Evolutionary conservation across 2,329 filamentous ascomycete species (phyloP), one percentile per base, ranked within the genome.

Genomic region (Colletotrichum tofieldiae): DNA sequence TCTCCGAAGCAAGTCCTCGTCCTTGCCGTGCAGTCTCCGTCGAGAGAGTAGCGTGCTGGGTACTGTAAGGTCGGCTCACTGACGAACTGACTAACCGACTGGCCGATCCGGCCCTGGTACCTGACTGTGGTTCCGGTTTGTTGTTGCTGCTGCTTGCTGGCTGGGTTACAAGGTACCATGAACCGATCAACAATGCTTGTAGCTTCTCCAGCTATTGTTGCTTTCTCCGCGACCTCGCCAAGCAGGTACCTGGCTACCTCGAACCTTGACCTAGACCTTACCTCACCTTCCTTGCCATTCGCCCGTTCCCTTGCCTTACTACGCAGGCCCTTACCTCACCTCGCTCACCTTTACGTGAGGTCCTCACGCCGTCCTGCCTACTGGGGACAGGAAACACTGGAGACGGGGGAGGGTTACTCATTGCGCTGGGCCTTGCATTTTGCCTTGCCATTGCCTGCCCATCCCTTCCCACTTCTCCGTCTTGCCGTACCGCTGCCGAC

Each of bases 121-220:
- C 61, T 64, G 39, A 26, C 20, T 43, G 37, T 3, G 29, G 29
- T 32, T 3, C 29, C 29, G 29, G 29, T 32, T 35, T 67, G 41
- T 41, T 37, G 65, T 51, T 43, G 61, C 55, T 18, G 49, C 32
- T 55, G 29, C 29, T 55, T 55, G 61, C 26, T 64, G 61, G 32
- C 26, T 9, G 60, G 60, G 60, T 39, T 49, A 39, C 51, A 37
- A 37, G 26, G 65, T 72, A 70, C 65, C 69, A 60, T 64, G 70
- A 35, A 70, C 70, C 52, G 70, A 60, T 70, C 59, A 54, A 52
- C 23, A 39, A 29, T 47, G 37, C 45, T 59, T 64, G 70, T 72
- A 72, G 59, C 70, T 70, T 72, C 70, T 70, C 65, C 70, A 70
- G 66, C 70, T 72, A 65, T 60, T 70, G 51, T 60, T 70, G 70